These are phyloP conservation scores for Dryadomyces sulphureus DNA, from an alignment of 2,329 filamentous ascomycete genomes.

Conservation along the genomic window DNA sequence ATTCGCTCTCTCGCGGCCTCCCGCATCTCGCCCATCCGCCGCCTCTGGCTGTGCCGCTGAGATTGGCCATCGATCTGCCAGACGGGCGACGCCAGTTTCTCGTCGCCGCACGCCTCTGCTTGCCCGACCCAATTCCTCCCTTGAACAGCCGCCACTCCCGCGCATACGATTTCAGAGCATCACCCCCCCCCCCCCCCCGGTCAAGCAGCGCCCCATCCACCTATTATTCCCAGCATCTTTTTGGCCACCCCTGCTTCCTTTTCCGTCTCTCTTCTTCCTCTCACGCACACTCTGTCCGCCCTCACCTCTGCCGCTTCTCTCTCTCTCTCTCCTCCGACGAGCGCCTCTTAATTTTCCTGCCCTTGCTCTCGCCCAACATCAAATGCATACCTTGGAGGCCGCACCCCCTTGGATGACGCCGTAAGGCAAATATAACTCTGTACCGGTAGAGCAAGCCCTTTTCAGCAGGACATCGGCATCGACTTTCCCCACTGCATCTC, in stretches of 20 bases:
- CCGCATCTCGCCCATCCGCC: neutral
- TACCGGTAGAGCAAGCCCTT: no score
- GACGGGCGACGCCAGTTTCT: neutral
- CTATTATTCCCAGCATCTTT: neutral
- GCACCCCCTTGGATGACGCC: conserved; percentile 9
- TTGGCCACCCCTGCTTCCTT: neutral
- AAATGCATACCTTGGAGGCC: conserved; percentile 8
- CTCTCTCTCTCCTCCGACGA: no score
- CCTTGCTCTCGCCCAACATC: neutral
- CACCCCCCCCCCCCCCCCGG: no score
- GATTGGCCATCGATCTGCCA: neutral
- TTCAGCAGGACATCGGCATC: no score
- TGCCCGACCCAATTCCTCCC: neutral
- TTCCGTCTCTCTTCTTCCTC: no score
- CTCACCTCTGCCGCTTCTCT: no score
- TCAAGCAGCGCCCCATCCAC: neutral
- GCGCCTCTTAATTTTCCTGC: neutral
- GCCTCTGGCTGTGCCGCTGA: neutral
- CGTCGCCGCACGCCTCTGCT: neutral
- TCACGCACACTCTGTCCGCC: no score
- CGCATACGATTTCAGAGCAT: neutral
- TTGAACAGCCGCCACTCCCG: no score
- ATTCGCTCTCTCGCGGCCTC: neutral
- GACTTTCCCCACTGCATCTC: neutral
- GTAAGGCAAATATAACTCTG: conserved; percentile 7